Evolutionary conservation across 2,329 filamentous ascomycete genomes (phyloP), one percentile per base, ranked within the genome.

Genomic region (Trichothecium sympodiale): DNA sequence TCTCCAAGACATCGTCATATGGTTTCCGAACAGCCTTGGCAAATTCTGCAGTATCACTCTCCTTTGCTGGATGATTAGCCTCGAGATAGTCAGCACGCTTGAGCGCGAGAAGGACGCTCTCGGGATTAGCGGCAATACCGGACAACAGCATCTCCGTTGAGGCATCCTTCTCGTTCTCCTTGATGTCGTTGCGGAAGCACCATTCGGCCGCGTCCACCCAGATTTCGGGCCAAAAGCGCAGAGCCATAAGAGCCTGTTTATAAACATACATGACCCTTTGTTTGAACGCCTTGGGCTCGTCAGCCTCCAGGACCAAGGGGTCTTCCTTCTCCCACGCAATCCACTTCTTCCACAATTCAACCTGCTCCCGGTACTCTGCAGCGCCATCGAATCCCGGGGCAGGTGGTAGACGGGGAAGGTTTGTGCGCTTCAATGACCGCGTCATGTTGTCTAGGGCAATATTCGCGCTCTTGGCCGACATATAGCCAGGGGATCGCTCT

Each of bases 131-230:
- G 18, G 76, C 71, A 38, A 93, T 80, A 25, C 91, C 91, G 42
- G 91, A 77, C 16, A 77, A 69, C 17, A 98, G 65, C 48, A 96
- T 84, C 8, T 85, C 77, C 17, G 81, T 75, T 9, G 86, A 87
- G 40, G 61, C 51, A 5, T 69, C 63, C 40, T 69, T 65, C 31
- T 71, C 71, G 26, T 86, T 80, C 31, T 76, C 63, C 8, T 59
- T 53, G 46, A 88, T 62, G 31, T 74, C 74, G 47, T 91, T 87
- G 37, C 81, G 73, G 50, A 87, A 87, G 56, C 85, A 94, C 76
- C 89, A 96, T 45, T 94, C 83, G 1, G 88, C 84, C 8, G 87
- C 89, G 41, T 95, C 87, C 34, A 87, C 88, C 91, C 91, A 98
- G 47, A 95, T 79, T 53, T 94, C 84, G 4, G 91, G 88, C 75